Conservation (phyloP, 306 rosid species). For the Cicer judaicum region DNA sequence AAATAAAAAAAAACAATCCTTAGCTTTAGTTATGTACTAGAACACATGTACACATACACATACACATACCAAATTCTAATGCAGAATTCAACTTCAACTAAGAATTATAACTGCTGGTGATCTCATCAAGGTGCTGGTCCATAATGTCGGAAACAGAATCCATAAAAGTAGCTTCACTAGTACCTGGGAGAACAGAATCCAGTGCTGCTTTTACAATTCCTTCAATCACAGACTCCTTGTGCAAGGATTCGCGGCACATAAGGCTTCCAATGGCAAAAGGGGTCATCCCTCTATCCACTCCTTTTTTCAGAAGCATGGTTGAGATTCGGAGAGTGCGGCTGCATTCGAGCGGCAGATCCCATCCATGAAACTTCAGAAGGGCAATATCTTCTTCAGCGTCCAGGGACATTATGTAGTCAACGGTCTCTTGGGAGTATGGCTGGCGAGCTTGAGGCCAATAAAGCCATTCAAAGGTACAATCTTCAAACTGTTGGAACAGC, state of each 20-base stretch:
- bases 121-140: constrained; percentile 70
- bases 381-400: constrained; percentile 85
- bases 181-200: constrained; percentile 74
- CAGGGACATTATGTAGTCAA: constrained; percentile 73
- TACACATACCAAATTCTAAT: constrained; percentile 37
- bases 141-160: constrained; percentile 74
- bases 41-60: constrained; percentile 47
- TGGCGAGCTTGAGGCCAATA: constrained; percentile 95
- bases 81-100: constrained; percentile 43
- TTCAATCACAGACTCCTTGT: constrained; percentile 76
- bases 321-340: constrained; percentile 84
- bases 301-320: constrained; percentile 94
- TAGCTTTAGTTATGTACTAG: constrained; percentile 50
- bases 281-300: constrained; percentile 76
- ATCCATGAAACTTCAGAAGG: constrained; percentile 84
- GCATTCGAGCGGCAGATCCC: constrained; percentile 76
- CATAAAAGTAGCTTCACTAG: constrained; percentile 80
- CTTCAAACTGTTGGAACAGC: constrained; percentile 73
- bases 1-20: constrained; percentile 30
- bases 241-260: constrained; percentile 78
- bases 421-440: constrained; percentile 64
- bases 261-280: constrained; percentile 82
- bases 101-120: constrained; percentile 46
- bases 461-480: constrained; percentile 96
- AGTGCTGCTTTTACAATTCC: constrained; percentile 77